These are phyloP conservation scores for Fusarium piperis DNA, from an alignment of 2,329 filamentous ascomycete species.

Conservation along the genomic window DNA sequence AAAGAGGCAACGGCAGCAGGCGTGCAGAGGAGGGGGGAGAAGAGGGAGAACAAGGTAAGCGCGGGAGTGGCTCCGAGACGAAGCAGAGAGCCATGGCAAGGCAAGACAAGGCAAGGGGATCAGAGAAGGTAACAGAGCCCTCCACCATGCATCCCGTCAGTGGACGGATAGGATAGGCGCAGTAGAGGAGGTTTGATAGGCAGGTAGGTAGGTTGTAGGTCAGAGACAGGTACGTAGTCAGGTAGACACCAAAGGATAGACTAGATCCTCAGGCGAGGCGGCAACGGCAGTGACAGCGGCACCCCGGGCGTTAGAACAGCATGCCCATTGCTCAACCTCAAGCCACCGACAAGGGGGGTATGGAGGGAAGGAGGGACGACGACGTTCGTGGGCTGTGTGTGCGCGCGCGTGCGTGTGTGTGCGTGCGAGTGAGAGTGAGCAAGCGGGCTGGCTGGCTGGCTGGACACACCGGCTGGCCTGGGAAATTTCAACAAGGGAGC, in stretches of 20 bases:
- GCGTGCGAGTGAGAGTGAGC: not conserved
- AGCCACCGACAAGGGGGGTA: constrained; percentile 32
- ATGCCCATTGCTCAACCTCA: constrained; percentile 39
- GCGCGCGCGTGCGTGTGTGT: not conserved
- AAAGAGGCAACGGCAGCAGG: constrained; percentile 23
- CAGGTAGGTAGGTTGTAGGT: not conserved
- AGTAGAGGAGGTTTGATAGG: not conserved
- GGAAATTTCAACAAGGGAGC: constrained; percentile 14
- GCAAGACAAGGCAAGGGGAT: constrained; percentile 10
- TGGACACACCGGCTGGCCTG: constrained; percentile 21
- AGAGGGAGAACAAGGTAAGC: constrained; percentile 30
- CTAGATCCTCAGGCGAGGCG: constrained; percentile 23
- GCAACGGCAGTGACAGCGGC: constrained; percentile 5
- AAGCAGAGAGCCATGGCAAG: constrained; percentile 25
- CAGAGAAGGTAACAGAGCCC: constrained; percentile 12
- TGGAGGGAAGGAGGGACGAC: not conserved
- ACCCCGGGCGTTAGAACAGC: constrained; percentile 26
- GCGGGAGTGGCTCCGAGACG: not conserved
- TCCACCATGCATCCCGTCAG: constrained; percentile 8
- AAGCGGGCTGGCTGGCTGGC: not conserved
- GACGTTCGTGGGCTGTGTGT: constrained; percentile 13
- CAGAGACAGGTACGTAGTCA: not conserved
- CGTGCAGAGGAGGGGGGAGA: constrained; percentile 16
- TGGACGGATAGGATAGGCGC: constrained; percentile 17
- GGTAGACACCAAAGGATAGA: constrained; percentile 5